Evolutionary conservation across 768 basidiomycete species (phyloP), one percentile per base, ranked within the genome.

Genomic region (Leucosporidium scottii): DNA sequence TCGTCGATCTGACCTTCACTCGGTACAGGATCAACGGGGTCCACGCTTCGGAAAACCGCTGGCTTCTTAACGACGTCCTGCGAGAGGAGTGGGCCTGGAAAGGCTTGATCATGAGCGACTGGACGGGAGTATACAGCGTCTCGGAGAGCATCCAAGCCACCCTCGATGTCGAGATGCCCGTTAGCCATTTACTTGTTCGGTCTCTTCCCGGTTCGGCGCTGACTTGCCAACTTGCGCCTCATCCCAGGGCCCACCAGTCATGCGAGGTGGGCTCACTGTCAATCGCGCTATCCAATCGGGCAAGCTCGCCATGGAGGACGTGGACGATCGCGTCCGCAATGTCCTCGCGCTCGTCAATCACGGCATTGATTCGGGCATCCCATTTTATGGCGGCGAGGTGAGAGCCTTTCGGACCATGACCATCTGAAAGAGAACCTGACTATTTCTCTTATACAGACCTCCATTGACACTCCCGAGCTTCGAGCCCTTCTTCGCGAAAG

Each of bases 301-400:
- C 9, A 80, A 80, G 74, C 69, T 79, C 21, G 64, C 62, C 7
- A 50, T 65, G 12, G 73, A 73, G 75, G 82, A 64, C 80, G 80
- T 84, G 78, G 85, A 74, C 81, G 83, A 58, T 69, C 78, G 74
- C 79, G 83, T 70, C 17, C 81, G 47, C 75, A 80, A 74, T 70
- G 83, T 86, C 0, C 78, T 86, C 18, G 79, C 80, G 30, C 78
- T 84, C 28, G 73, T 83, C 58, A 79, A 83, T 59, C 79, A 74
- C 23, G 85, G 83, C 1, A 77, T 82, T 36, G 79, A 76, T 28
- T 85, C 84, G 4, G 83, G 83, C 6, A 83, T 86, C 48, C 83
- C 83, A 15, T 86, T 85, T 76, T 78, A 83, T 72, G 82, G 78
- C 6, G 80, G 79, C n/a, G 84, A 84, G 66, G 77, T 81, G 65